These are phyloP conservation scores for Calonectria ilicicola DNA, from an alignment of 2,329 filamentous ascomycete species.

Conservation along the genomic window DNA sequence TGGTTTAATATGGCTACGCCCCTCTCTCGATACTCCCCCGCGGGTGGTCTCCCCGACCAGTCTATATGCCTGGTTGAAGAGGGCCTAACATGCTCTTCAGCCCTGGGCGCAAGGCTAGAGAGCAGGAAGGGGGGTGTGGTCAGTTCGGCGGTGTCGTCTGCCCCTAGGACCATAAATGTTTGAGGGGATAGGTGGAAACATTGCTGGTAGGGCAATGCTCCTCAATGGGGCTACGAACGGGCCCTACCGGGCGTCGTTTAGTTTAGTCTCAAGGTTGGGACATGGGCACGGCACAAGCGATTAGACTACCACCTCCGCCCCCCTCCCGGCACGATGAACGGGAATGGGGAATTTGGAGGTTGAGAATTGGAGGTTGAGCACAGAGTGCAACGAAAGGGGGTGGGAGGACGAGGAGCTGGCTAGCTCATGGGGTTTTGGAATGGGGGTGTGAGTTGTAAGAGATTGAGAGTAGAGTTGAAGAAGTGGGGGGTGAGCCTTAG, in stretches of 20 bases:
- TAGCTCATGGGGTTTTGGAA: not conserved
- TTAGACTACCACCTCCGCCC: not conserved
- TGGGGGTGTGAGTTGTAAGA: not conserved
- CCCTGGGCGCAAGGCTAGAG: conserved; percentile 22
- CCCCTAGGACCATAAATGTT: not conserved
- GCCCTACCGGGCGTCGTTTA: conserved; percentile 11
- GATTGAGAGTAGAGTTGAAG: not conserved
- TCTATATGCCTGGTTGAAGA: conserved; percentile 8
- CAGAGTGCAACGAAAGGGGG: not conserved
- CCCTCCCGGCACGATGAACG: conserved; percentile 1
- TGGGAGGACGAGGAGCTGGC: not conserved
- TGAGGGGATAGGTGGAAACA: conserved; percentile 2
- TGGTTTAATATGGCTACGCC: conserved; percentile 15
- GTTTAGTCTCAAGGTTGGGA: not conserved
- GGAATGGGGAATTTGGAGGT: conserved; percentile 7
- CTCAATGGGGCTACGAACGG: not conserved
- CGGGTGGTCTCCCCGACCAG: conserved; percentile 7
- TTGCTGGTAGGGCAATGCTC: conserved; percentile 15
- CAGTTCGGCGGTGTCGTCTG: not conserved
- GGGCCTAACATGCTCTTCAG: conserved; percentile 18
- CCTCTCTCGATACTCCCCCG: not conserved
- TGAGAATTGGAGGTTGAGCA: not conserved
- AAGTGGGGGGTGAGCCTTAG: conserved; percentile 6
- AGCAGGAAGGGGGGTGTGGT: conserved; percentile 15
- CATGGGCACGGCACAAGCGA: not conserved